These are phyloP conservation scores for Mallotus repandus DNA, from an alignment of 441 rosid species.

Conservation along the genomic window DNA sequence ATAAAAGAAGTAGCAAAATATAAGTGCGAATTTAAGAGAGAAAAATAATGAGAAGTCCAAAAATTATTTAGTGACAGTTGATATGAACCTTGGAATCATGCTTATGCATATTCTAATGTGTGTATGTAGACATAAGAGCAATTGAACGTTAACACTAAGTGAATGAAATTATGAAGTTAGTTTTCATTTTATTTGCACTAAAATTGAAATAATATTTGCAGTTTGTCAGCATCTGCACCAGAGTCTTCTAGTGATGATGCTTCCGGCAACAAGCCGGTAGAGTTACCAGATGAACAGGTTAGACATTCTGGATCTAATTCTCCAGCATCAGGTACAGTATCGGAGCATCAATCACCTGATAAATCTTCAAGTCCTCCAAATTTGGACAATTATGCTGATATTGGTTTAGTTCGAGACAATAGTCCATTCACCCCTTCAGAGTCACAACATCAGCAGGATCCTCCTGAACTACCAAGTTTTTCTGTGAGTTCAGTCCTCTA, in stretches of 20 bases:
- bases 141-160: background rate
- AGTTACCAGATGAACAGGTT: slow-evolving; percentile 48
- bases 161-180: background rate
- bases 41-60: background rate
- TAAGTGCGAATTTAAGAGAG: background rate
- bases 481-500: slow-evolving; percentile 45
- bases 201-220: slow-evolving; percentile 28
- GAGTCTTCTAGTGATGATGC: slow-evolving; percentile 46
- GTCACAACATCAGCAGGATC: slow-evolving; percentile 57
- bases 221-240: slow-evolving; percentile 44
- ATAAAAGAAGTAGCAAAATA: background rate
- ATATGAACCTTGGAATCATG: background rate
- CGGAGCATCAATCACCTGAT: slow-evolving; percentile 64
- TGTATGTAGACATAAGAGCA: background rate
- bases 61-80: background rate
- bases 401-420: slow-evolving; percentile 55
- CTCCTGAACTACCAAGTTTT: slow-evolving; percentile 56
- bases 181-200: background rate
- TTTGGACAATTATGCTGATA: slow-evolving; percentile 50
- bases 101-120: background rate
- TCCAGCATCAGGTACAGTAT: slow-evolving; percentile 47
- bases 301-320: slow-evolving; percentile 61
- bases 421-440: slow-evolving; percentile 52
- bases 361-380: slow-evolving; percentile 55
- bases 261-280: slow-evolving; percentile 46